Base-by-base conservation (phyloP, 805 yeast genomes). In the Ogataea henricii region DNA sequence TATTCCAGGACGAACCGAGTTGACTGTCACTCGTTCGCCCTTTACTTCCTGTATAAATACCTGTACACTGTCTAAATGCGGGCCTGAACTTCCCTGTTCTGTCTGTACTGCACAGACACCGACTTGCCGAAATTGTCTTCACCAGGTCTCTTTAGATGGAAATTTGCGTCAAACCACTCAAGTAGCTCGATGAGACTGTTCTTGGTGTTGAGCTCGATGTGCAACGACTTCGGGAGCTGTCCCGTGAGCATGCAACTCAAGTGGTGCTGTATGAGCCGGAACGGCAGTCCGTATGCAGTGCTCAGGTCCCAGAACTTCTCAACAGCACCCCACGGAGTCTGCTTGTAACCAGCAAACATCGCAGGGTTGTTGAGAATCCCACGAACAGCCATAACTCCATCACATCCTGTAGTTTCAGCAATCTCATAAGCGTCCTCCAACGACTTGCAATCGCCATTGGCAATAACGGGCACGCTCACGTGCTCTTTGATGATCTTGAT, bases 351-450 rank as follows among this genome's bases (percentile, higher is more conserved):
- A 1, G 87, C 79, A 68, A 94, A 94, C 54, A 94, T 59, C 0
- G 91, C 96, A 0, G 99, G 99, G 64, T 94, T 94, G 23, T 79
- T 72, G 43, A 94, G 69, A 2, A 89, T 72, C 0, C 99, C 99
- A 52, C 99, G 71, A 1, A 88, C 99, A 2, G 97, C 85, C 99
- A 94, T 94, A 6, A 94, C 87, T 6, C 98, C 99, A 63, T 89
- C 94, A 34, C 82, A 89, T 1, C 86, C 85, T 0, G 98, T 90
- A 43, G 64, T 63, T 10, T 77, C 69, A 0, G 81, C 79, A 22
- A 92, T 91, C 16, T 64, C 61, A 36, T 70, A 58, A n/a, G 87
- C 84, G 62, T 89, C 96, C 14, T 73, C 69, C 20, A 82, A 67
- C 0, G 77, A 62, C 59, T 86, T 86, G 60, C 96, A 91, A 66